Evolutionary conservation across 1,284 basidiomycete species (phyloP), one percentile per base, ranked within the genome.

Genomic region (Malassezia obtusa): DNA sequence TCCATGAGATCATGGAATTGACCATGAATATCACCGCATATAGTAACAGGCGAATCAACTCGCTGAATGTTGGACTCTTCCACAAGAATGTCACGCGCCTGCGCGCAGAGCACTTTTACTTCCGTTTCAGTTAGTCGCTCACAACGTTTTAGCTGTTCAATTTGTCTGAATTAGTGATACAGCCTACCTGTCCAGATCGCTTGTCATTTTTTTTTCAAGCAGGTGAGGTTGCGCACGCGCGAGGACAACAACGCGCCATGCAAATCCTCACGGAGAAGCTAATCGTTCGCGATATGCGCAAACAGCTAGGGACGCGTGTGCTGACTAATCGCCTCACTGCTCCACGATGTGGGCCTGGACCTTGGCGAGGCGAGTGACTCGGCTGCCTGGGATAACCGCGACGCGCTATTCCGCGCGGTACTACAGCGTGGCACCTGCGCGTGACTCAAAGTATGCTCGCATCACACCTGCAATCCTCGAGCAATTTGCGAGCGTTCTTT

Each of bases 1-100:
- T 98, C 90, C 82, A 95, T 84, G 62, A 98, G 81, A 75, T 98
- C 92, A 75, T 87, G 94, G 75, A 98, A 98, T 74, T 98, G 92
- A 11, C 92, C 92, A 71, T 98, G 92, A 49, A 98, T 98, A 77
- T 98, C 94, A 19, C 92, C 92, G 73, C 94, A 98, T 76, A 98
- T 91, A 47, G 94, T 96, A 4, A 96, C 90, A 11, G 92, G 92
- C 26, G 89, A 85, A 77, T 95, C 90, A 24, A 98, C 87, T 65
- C 86, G 84, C 76, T 96, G 91, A 1, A 98, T 89, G 72, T 98
- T 98, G 7, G 86, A 89, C 76, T 98, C 92, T 76, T 96, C 92
- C 66, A 98, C 87, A 44, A 76, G 61, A 39, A 96, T 92, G 77
- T 96, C 92, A 58, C 91, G 82, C 19, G 92, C 92, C 72, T 92